Conservation (phyloP, 1,139 yeast species). For the Candida mesenterica region DNA sequence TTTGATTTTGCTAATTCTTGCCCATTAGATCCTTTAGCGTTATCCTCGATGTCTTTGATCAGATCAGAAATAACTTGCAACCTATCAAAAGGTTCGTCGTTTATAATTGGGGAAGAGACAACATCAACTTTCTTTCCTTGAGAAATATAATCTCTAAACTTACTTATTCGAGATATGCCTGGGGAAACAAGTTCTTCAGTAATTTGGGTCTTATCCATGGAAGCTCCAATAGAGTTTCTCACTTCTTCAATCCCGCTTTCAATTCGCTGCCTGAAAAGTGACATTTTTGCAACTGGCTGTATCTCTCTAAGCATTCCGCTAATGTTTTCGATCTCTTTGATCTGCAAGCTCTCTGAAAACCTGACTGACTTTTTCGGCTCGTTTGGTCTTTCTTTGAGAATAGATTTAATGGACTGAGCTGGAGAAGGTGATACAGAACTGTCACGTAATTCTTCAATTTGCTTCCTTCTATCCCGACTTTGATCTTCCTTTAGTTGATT, state of each 20-base stretch:
- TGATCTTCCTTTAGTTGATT: constrained; percentile 5
- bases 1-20: constrained; percentile 5
- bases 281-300: constrained; percentile 16
- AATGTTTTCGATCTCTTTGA: constrained; percentile 59
- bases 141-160: constrained; percentile 5
- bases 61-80: constrained; percentile 26
- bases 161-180: constrained; percentile 4
- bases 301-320: constrained; percentile 47
- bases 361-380: constrained; percentile 44
- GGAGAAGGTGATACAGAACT: not conserved
- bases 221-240: not conserved
- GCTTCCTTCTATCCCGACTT: constrained; percentile 2
- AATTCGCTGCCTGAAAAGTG: constrained; percentile 26
- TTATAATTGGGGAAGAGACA: not conserved
- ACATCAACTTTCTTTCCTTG: not conserved
- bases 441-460: constrained; percentile 1
- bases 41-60: constrained; percentile 18
- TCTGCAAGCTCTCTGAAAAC: constrained; percentile 50
- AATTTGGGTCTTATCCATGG: not conserved
- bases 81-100: constrained; percentile 14
- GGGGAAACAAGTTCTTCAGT: not conserved
- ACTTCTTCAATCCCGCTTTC: constrained; percentile 11
- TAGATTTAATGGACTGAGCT: constrained; percentile 2
- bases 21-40: not conserved
- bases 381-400: not conserved